Percentiles rank a stretch among this genome's conserved stretches.
Evolutionary conservation across 2,329 filamentous ascomycete genomes (phyloP).

Genomic region (Botrytis tulipae): DNA sequence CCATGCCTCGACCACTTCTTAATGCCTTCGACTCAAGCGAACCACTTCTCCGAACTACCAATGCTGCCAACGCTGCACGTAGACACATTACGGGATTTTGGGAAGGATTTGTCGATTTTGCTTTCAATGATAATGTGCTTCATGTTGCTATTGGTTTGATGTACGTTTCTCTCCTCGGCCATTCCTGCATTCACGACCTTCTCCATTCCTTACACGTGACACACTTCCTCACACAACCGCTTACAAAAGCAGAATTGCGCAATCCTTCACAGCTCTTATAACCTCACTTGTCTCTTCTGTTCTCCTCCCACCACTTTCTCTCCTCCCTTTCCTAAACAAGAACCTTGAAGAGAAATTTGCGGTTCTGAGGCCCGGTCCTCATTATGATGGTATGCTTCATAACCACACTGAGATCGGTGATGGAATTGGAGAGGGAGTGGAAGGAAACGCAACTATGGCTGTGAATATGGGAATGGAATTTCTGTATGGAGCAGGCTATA

Average conservation of each 20-base stretch:
- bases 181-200: neutral
- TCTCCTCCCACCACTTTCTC: constrained; percentile 65
- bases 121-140: constrained; percentile 70
- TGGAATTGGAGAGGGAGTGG: neutral
- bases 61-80: constrained; percentile 26
- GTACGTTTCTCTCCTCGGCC: constrained; percentile 41
- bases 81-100: constrained; percentile 47
- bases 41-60: constrained; percentile 30
- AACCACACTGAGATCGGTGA: constrained; percentile 7
- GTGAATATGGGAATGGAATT: constrained; percentile 1
- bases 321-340: constrained; percentile 66
- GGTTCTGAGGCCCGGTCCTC: constrained; percentile 57
- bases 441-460: neutral
- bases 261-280: constrained; percentile 68
- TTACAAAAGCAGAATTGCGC: constrained; percentile 54
- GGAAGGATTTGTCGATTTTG: constrained; percentile 69
- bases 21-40: constrained; percentile 30
- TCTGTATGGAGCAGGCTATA: constrained; percentile 52
- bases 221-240: neutral
- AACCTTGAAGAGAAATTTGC: constrained; percentile 76
- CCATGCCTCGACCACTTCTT: constrained; percentile 26
- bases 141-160: constrained; percentile 75
- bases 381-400: constrained; percentile 40
- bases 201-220: neutral
- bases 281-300: constrained; percentile 71